Evolutionary conservation across 208 protist genomes (phyloP), one percentile per base, ranked within the genome.

Genomic region (Trypanosoma mega): DNA sequence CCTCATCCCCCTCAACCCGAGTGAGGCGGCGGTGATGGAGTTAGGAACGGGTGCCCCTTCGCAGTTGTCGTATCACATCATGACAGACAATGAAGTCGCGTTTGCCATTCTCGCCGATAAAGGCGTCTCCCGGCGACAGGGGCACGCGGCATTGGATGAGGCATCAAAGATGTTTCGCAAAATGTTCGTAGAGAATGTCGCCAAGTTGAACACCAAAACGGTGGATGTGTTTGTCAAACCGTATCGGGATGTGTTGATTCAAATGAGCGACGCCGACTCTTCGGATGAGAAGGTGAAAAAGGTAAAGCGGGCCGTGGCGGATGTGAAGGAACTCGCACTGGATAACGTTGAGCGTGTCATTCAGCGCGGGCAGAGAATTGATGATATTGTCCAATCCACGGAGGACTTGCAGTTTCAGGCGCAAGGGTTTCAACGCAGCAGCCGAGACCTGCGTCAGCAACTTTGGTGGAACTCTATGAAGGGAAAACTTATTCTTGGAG

Each of bases 321-420:
- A 96, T 50, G 86, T 90, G 23, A 92, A 90, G 60, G 73, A 85
- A 49, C 33, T 96, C 39, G 89, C 89, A 0, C 72, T 96, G 3
- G 84, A 93, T 52, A 96, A 96, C 56, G 89, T 96, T 24, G 83
- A 96, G 51, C 65, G 74, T 0, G 85, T 79, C 12, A 81, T 96
- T 33, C 76, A 92, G 58, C 82, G 89, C 8, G 86, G 86, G 11
- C 78, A 89, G 53, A 72, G 71, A 30, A 92, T 96, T 53, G 89
- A 96, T 45, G 86, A 96, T 58, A 96, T 96, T 69, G 78, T 96
- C 37, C 81, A 90, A 52, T 80, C 83, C 2, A 92, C 84, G 0
- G 89, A 96, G 34, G 89, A 96, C 41, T 62, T 96, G 36, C 84
- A 93, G 74, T 88, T 84, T 51, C 85, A 96, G 70, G 83, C 89